Percentiles rank a stretch among this genome's conserved stretches.
Conservation (phyloP, 139 green algal species). For the Picocystis salinarum region DNA sequence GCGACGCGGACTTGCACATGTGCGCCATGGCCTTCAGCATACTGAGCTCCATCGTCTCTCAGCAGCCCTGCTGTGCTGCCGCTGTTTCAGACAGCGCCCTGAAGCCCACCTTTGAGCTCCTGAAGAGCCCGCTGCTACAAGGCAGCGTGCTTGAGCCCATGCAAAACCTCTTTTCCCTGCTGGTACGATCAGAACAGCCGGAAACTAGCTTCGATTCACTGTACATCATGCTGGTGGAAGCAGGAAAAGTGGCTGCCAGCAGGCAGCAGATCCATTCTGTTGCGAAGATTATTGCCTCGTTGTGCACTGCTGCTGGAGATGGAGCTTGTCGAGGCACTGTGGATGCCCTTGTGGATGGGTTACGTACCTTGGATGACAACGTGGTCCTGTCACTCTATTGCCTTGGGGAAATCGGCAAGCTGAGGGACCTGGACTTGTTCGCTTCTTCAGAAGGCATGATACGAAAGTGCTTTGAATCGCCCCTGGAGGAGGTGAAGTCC, state of each 20-base stretch:
- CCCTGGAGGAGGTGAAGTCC: slow-evolving; percentile 50
- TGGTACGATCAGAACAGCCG: slow-evolving; percentile 18
- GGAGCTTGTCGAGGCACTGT: slow-evolving; percentile 16
- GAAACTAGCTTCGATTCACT: slow-evolving; percentile 28
- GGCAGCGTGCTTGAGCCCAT: slow-evolving; percentile 36
- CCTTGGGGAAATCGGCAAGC: slow-evolving; percentile 58
- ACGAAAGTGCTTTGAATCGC: slow-evolving; percentile 8
- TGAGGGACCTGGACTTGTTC: slow-evolving; percentile 12
- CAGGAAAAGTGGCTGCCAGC: slow-evolving; percentile 19
- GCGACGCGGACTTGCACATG: slow-evolving; percentile 57
- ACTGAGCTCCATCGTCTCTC: not conserved
- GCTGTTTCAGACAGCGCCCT: slow-evolving; percentile 21
- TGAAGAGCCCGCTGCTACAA: slow-evolving; percentile 61
- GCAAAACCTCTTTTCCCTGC: slow-evolving; percentile 45
- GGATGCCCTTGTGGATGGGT: too few species aligned
- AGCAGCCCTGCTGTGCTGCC: slow-evolving; percentile 4
- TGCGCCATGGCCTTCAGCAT: slow-evolving; percentile 34
- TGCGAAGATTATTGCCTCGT: slow-evolving; percentile 55
- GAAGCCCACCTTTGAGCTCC: slow-evolving; percentile 37
- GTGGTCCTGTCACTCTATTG: slow-evolving; percentile 61
- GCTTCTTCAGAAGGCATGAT: slow-evolving; percentile 18
- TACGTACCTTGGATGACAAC: slow-evolving; percentile 3
- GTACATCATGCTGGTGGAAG: slow-evolving; percentile 29
- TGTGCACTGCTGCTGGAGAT: slow-evolving; percentile 30
- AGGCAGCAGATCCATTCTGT: too few species aligned